Evolutionary conservation across 768 basidiomycete species (phyloP), one percentile per base, ranked within the genome.

Genomic region (Tricholoma saponaceum): DNA sequence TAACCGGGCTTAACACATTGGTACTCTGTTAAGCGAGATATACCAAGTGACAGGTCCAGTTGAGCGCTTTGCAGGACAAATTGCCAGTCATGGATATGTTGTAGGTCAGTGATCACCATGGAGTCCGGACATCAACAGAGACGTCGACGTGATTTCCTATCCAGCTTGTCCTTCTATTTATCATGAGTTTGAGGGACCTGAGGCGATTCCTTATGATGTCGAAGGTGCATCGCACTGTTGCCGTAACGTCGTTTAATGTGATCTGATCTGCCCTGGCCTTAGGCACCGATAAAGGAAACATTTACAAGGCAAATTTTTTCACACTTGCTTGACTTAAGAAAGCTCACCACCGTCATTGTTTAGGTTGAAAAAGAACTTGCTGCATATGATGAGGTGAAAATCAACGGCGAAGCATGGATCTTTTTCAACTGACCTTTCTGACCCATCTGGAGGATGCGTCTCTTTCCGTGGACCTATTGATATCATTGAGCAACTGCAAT

Each of bases 31-130:
- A 66, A 94, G 92, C 65, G 95, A 96, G 75, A 98, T 98, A 55
- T 98, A 97, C 69, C 91, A 92, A 70, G 93, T 95, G 1, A 95
- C 92, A n/a, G 93, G 93, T 0, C 95, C 95, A 33, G 95, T 96
- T n/a, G 94, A 95, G 69, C 84, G 95, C 51, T 93, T 91, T 67
- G 90, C 89, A 0, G 86, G 89, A 13, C 89, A 90, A 73, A 92
- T 95, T 62, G 92, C 92, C 8, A 91, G 88, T 60, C 87, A 92
- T 28, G 92, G 92, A 61, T 92, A 83, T 62, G 82, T 93, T 49
- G 90, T 91, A 10, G 91, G 91, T 89, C 54, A 26, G 86, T 8
- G 12, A 37, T 47, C 37, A 20, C 55, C 41, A 4, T 54, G 23
- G 25, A 52, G 5, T 22, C 26, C 32, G 35, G 25, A n/a, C 18